Evolutionary conservation across 2,329 filamentous ascomycete species (phyloP).

Genomic region (Claviceps humidiphila): DNA sequence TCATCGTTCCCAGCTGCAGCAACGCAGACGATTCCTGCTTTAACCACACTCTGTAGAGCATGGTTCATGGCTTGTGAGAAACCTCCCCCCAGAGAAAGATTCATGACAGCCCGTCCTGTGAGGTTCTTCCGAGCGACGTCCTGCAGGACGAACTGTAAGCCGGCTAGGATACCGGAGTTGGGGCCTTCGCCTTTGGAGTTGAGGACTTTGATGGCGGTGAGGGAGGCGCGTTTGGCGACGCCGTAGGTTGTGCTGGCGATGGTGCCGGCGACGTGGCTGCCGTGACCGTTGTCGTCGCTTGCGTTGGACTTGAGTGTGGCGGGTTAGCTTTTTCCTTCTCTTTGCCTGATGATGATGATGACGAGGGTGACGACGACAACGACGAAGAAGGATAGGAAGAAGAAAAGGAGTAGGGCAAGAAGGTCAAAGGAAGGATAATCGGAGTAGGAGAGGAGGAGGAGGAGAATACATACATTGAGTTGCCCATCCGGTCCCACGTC

Average conservation of each 20-base stretch:
- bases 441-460: neutral
- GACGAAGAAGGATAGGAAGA: too few species aligned
- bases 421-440: constrained; percentile 4
- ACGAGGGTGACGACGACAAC: too few species aligned
- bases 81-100: constrained; percentile 47
- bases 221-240: constrained; percentile 43
- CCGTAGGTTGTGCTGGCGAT: constrained; percentile 48
- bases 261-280: constrained; percentile 50
- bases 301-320: constrained; percentile 1
- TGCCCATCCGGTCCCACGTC: constrained; percentile 14
- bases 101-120: constrained; percentile 44
- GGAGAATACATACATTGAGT: constrained; percentile 20
- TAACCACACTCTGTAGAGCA: constrained; percentile 36
- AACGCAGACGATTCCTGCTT: constrained; percentile 40
- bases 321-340: neutral
- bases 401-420: neutral
- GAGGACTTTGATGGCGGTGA: constrained; percentile 50
- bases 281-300: constrained; percentile 46
- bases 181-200: constrained; percentile 25
- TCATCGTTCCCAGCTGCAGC: constrained; percentile 49
- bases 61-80: constrained; percentile 37
- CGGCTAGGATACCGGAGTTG: constrained; percentile 36
- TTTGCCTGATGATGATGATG: neutral
- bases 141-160: constrained; percentile 42
- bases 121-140: constrained; percentile 29